These are phyloP conservation scores for Allantophomopsis cytisporea DNA, from an alignment of 2,329 filamentous ascomycete species.

Conservation along the genomic window DNA sequence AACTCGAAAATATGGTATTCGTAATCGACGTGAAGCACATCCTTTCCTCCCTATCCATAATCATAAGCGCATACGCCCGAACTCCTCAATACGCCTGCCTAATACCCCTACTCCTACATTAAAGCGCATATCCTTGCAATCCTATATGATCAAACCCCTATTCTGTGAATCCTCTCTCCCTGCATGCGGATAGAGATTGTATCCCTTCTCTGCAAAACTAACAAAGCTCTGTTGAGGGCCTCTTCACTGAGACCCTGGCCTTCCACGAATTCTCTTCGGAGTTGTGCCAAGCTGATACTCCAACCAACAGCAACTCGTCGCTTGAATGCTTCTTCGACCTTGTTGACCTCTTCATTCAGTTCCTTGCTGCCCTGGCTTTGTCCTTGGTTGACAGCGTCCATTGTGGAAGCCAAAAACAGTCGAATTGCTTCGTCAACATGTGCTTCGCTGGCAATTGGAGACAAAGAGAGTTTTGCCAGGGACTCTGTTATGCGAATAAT, in stretches of 20 bases:
- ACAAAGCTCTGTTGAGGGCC: constrained; percentile 68
- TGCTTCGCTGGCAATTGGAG: constrained; percentile 72
- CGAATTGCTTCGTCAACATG: constrained; percentile 97
- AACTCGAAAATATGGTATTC: no score
- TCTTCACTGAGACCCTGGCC: constrained; percentile 83
- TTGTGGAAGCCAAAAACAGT: constrained; percentile 88
- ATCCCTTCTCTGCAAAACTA: constrained; percentile 77
- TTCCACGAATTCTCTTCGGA: constrained; percentile 85
- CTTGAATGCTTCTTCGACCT: constrained; percentile 80
- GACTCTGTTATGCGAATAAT: constrained; percentile 96
- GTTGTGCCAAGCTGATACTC: constrained; percentile 78
- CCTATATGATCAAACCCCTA: constrained; percentile 37
- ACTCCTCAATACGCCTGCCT: no score
- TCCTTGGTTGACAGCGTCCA: constrained; percentile 93
- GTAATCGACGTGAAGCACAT: no score
- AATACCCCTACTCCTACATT: no score
- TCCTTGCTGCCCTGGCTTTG: constrained; percentile 74
- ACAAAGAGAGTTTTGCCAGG: constrained; percentile 79
- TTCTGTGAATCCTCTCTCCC: constrained; percentile 61
- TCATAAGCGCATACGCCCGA: no score
- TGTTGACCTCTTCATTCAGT: constrained; percentile 77
- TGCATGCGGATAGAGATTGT: constrained; percentile 73
- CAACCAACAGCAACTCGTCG: constrained; percentile 85
- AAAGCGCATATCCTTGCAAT: no score
- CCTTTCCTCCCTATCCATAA: no score